Evolutionary conservation across 371 early-diverging fungal species (phyloP), one percentile per base, ranked within the genome.

Genomic region (Batrachochytrium dendrobatidis): DNA sequence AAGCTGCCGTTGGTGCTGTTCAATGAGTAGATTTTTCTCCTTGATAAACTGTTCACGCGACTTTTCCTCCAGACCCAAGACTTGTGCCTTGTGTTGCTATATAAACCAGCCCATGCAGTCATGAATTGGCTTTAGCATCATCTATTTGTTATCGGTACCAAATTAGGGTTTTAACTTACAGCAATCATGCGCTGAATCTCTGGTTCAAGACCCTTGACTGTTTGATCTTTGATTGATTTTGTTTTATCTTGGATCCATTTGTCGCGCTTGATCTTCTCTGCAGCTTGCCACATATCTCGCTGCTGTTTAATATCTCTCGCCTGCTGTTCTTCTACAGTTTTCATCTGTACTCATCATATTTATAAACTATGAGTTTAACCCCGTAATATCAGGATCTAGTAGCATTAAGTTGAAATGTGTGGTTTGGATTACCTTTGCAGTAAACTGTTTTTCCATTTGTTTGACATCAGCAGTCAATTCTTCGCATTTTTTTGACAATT

Each of bases 1-100:
- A 52, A 75, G 55, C 56, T 94, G 61, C 86, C 94, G 69, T 69
- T 91, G 61, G 85, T 88, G 68, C 88, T 92, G 56, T 74, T 97
- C 71, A 84, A 87, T 72, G 88, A 97, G 71, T 82, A 87, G 59
- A 86, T 88, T 62, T 77, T 94, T 53, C 88, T 76, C 77, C 17
- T 60, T 58, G 6, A 32, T 51, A 20, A 69, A 29, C 1, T 70
- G 65, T 52, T 69, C 74, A 20, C 64, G 53, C 51, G 31, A 57
- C 46, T 64, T 64, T 53, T 76, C 75, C 54, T 79, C 77, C 31
- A 60, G 20, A 39, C 69, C 69, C 4, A 67, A 55, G 6, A 75
- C 45, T 33, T 75, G 71, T 20, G 61, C 32, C 39, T 78, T 80
- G 45, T 80, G 76, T 63, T 69, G 70, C 72, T 75, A 44, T 6